Evolutionary conservation across 371 early-diverging fungal species (phyloP), one percentile per base, ranked within the genome.

Genomic region (Lichtheimia hyalospora): DNA sequence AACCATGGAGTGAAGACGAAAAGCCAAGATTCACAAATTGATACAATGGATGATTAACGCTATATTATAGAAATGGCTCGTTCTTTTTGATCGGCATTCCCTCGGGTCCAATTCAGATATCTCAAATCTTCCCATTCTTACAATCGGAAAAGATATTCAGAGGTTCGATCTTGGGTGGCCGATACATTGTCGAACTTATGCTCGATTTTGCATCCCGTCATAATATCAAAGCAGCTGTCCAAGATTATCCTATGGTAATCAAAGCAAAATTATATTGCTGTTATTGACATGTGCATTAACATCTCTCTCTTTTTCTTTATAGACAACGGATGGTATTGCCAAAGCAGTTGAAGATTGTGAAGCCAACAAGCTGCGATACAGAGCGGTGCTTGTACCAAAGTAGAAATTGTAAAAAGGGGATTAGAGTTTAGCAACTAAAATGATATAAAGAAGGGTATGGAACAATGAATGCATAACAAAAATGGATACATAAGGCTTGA

Each of bases 1-100:
- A 40, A 24, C 18, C 16, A 23, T 10, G 12, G 3, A 13, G 0
- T 56, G 18, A 46, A 15, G n/a, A 46, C 5, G 4, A 4, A 34
- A 6, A 34, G 10, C 10, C 34, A 34, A 25, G 25, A 25, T 25
- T 25, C 2, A 25, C 34, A 6, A 34, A 18, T 0, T 40, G 18
- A 13, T 16, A 15, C 14, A 52, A n/a, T 34, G 8, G 6, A 52
- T 27, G 23, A 27, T n/a, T n/a, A 1, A 18, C 4, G 2, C 3
- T 27, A 5, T 25, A 15, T 59, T 40, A 52, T 61, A 66, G 77
- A 18, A 78, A 77, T 23, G 86, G 87, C 1, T 68, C 68, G 3
- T 62, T 87, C 28, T 69, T 76, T 61, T 62, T 85, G 43, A 69
- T 89, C 53, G 87, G 86, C 39, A 49, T 84, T 15, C 77, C 85